A percentile compares a stretch with the other conserved stretches of the same genome.
Evolutionary conservation across 805 yeast species (phyloP).

Genomic region (Gaillardinia entomophila): DNA sequence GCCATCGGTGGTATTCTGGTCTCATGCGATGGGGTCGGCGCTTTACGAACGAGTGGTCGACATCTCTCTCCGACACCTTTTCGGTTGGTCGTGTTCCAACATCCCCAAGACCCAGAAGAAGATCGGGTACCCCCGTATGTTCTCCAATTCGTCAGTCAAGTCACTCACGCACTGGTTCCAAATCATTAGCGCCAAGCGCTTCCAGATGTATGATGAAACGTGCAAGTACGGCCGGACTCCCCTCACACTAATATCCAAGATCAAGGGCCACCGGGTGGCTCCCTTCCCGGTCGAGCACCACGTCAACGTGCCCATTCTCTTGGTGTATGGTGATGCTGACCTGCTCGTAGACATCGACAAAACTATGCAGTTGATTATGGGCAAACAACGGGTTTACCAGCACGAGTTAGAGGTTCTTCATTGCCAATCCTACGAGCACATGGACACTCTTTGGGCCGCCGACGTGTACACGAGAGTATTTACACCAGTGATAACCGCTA

Average conservation of each 20-base stretch:
- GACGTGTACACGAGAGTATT: conserved; percentile 21
- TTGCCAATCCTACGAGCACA: conserved; percentile 24
- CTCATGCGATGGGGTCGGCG: conserved; percentile 13
- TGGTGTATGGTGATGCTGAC: conserved; percentile 25
- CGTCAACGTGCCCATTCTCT: conserved; percentile 20
- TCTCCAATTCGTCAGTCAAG: conserved; percentile 22
- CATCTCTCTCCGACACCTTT: conserved; percentile 14
- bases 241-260: conserved; percentile 11
- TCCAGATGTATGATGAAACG: conserved; percentile 29
- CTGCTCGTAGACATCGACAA: conserved; percentile 21
- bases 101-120: conserved; percentile 16
- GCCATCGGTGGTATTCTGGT: conserved; percentile 26
- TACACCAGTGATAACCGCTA: conserved; percentile 7
- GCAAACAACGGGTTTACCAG: conserved; percentile 15
- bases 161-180: conserved; percentile 28
- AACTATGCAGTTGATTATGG: conserved; percentile 16
- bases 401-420: conserved; percentile 11
- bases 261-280: conserved; percentile 13
- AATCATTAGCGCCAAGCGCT: conserved; percentile 20
- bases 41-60: conserved; percentile 21
- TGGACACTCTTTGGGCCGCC: conserved; percentile 27
- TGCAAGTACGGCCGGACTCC: conserved; percentile 15
- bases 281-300: conserved; percentile 27
- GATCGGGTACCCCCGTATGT: conserved; percentile 26
- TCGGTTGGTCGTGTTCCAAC: conserved; percentile 23